A percentile compares a stretch with the other conserved stretches of the same genome.
Conservation (phyloP, 1,284 basidiomycete species). For the Rhodotorula sp. region DNA sequence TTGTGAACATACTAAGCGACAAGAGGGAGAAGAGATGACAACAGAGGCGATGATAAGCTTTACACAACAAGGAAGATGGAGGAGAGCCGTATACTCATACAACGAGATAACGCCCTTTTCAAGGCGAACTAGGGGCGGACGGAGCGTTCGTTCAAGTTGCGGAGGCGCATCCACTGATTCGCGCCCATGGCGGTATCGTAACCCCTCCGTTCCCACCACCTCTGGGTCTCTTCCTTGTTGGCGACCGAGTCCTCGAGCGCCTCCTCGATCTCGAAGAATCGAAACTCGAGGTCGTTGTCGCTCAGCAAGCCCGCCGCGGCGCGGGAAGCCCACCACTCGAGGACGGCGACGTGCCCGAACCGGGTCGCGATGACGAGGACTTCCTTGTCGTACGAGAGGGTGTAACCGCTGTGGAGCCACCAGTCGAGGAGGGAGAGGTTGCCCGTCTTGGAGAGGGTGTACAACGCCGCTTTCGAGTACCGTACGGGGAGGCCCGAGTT, state of each 20-base stretch:
- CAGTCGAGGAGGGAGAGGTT: constrained; percentile 72
- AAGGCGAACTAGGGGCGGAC: not conserved
- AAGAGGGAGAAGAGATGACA: not conserved
- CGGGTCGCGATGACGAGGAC: constrained; percentile 70
- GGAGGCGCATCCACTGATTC: constrained; percentile 32
- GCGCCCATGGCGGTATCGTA: constrained; percentile 29
- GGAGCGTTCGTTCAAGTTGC: constrained; percentile 20
- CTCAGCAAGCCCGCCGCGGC: not conserved
- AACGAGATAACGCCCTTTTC: not conserved
- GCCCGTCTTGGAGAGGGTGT: constrained; percentile 72
- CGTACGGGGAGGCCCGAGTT: constrained; percentile 60
- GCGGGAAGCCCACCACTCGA: constrained; percentile 71
- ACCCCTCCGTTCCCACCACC: constrained; percentile 63
- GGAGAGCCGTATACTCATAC: not conserved
- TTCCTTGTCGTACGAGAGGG: constrained; percentile 72
- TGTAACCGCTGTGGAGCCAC: constrained; percentile 68
- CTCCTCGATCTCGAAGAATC: constrained; percentile 76
- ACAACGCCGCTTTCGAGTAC: constrained; percentile 69
- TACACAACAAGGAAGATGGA: not conserved
- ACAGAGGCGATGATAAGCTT: not conserved
- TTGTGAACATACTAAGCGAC: not conserved
- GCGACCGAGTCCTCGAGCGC: constrained; percentile 77
- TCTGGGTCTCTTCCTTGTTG: constrained; percentile 54
- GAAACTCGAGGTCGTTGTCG: constrained; percentile 68
- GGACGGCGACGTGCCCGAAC: constrained; percentile 71